Evolutionary conservation across 2,329 filamentous ascomycete species (phyloP), one percentile per base, ranked within the genome.

Genomic region (Stagonosporopsis tanaceti): DNA sequence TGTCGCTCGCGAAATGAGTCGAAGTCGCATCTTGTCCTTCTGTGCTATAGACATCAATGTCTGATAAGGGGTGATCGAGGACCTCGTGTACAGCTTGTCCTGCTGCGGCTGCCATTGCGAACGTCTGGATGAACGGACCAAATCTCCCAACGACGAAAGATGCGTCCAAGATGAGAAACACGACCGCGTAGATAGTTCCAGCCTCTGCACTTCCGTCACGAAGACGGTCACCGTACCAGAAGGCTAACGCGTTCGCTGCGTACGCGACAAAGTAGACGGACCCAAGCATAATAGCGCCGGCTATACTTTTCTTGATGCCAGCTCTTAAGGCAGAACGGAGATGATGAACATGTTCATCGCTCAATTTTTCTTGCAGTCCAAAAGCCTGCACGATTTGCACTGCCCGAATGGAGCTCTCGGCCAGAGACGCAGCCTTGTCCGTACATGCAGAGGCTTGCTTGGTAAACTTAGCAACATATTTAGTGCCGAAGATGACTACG

Each of bases 71-170:
- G 44, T 78, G 73, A 28, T 82, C 76, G 7, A 83, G 64, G 4
- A 84, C 71, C 15, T 77, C 73, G 20, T 79, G 74, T 20, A 84
- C 78, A 30, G 77, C 74, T 41, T 78, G 75, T 12, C 80, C 80
- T 4, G 82, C 80, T 1, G 84, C 80, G 2, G 85, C 80, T 0
- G 87, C 86, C 30, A 77, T 76, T 71, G 77, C 79, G 68, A 79
- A 85, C 65, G 70, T 81, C 72, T 87, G 85, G 14, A 90, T 75
- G 46, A 89, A 82, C 0, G 87, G 87, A 0, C 86, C 86, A 47
- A 89, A 85, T 50, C 83, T 82, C 28, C 87, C 85, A 24, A 89
- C 79, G 32, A 89, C 81, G 46, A 89, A 84, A 8, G 85, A 86
- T 25, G 85, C 85, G 61, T 89, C 87, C 1, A 89, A 79, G 11